A percentile compares a stretch with the other conserved stretches of the same genome.
Conservation (phyloP, 2,329 filamentous ascomycete genomes). For the Beauveria pseudobassiana region DNA sequence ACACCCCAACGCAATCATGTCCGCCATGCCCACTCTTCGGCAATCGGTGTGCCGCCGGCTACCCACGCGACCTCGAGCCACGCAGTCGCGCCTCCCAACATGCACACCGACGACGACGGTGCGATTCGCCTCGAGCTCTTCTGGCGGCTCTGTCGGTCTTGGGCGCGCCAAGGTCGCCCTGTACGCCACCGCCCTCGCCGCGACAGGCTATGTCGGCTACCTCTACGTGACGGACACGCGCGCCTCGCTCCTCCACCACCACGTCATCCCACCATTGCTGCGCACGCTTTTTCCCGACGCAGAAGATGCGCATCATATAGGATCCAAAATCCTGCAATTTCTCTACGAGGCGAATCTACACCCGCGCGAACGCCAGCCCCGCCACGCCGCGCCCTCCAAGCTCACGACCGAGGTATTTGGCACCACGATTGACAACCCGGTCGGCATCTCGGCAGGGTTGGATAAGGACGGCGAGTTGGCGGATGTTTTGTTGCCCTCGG, state of each 20-base stretch:
- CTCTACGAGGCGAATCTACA: slow-evolving; percentile 70
- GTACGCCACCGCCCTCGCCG: slow-evolving; percentile 34
- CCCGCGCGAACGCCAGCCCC: slow-evolving; percentile 65
- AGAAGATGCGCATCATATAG: slow-evolving; percentile 85
- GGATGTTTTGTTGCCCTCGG: slow-evolving; percentile 73
- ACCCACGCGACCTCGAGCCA: not conserved
- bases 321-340: slow-evolving; percentile 61
- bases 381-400: slow-evolving; percentile 23
- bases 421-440: slow-evolving; percentile 69
- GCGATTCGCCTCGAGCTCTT: slow-evolving; percentile 19
- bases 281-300: slow-evolving; percentile 64
- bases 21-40: slow-evolving; percentile 1
- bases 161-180: slow-evolving; percentile 30
- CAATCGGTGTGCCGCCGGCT: slow-evolving; percentile 2
- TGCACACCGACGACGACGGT: not conserved
- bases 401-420: slow-evolving; percentile 59
- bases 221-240: slow-evolving; percentile 70
- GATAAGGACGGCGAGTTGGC: slow-evolving; percentile 92
- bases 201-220: slow-evolving; percentile 43
- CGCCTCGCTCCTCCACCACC: slow-evolving; percentile 57
- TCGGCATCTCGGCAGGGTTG: slow-evolving; percentile 90
- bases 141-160: slow-evolving; percentile 20
- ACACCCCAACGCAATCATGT: not conserved
- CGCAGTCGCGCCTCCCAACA: not conserved
- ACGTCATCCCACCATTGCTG: slow-evolving; percentile 57